Evolutionary conservation across 2,329 filamentous ascomycete genomes (phyloP).

Genomic region (Nannizzia gypsea): DNA sequence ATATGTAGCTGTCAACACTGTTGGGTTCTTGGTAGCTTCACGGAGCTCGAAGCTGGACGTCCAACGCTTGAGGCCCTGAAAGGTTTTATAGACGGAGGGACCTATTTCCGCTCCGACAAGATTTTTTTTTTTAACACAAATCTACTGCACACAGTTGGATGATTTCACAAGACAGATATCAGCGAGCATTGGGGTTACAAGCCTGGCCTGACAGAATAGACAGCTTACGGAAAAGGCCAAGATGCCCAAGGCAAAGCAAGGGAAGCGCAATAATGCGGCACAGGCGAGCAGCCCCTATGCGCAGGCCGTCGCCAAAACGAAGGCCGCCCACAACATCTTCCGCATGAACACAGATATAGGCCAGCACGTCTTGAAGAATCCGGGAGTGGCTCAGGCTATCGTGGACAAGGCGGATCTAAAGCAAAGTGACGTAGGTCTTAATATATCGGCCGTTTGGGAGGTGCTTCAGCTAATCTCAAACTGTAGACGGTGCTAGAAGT

Average conservation of each 20-base stretch:
- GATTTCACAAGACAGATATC: not conserved
- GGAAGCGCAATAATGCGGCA: slow-evolving; percentile 42
- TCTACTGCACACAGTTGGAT: not conserved
- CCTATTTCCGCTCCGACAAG: not conserved
- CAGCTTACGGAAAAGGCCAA: not conserved
- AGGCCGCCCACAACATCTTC: slow-evolving; percentile 70
- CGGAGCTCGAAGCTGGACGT: not conserved
- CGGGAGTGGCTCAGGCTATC: slow-evolving; percentile 68
- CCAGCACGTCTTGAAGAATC: slow-evolving; percentile 87
- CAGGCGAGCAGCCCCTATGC: slow-evolving; percentile 29
- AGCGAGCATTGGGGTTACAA: not conserved
- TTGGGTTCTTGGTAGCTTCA: not conserved
- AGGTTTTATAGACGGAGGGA: not conserved
- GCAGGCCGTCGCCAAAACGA: slow-evolving; percentile 37
- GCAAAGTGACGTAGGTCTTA: slow-evolving; percentile 53
- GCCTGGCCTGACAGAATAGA: not conserved
- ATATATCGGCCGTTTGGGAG: not conserved
- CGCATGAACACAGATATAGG: slow-evolving; percentile 92
- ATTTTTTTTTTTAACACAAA: not conserved
- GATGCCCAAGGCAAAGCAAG: slow-evolving; percentile 45
- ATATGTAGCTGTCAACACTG: not conserved
- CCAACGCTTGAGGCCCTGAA: not conserved
- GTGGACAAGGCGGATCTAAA: slow-evolving; percentile 82
- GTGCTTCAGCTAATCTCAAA: not conserved
- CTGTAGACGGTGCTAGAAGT: slow-evolving; percentile 71